Conservation (phyloP, 768 basidiomycete genomes). For the Suillus spraguei region DNA sequence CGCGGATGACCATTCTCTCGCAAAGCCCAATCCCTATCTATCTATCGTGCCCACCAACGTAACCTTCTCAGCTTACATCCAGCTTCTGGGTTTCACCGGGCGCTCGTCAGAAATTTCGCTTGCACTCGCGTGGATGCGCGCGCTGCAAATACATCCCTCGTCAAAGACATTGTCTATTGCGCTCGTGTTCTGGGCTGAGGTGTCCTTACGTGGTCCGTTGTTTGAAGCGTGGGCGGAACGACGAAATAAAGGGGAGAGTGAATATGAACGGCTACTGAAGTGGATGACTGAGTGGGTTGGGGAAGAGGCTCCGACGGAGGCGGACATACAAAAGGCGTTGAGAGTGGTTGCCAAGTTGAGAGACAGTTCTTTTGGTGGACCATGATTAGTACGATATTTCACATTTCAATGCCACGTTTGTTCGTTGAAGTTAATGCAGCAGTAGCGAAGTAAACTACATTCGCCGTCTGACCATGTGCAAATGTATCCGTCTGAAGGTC, state of each 20-base stretch:
- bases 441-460: too few relatives aligned
- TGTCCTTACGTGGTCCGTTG: constrained; percentile 60
- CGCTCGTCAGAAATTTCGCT: constrained; percentile 64
- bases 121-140: constrained; percentile 74
- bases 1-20: constrained; percentile 1
- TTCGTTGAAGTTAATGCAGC: neutral
- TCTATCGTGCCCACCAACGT: constrained; percentile 51
- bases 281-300: constrained; percentile 69
- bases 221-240: constrained; percentile 48
- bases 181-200: constrained; percentile 73
- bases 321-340: constrained; percentile 36
- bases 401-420: neutral
- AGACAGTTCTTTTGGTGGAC: constrained; percentile 23
- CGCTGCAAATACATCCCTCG: constrained; percentile 54
- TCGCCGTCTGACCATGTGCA: too few relatives aligned
- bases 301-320: constrained; percentile 44
- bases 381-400: constrained; percentile 6
- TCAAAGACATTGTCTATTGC: constrained; percentile 58
- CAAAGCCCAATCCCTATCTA: constrained; percentile 27
- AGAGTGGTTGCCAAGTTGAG: constrained; percentile 31
- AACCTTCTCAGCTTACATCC: constrained; percentile 61
- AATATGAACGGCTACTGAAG: constrained; percentile 46
- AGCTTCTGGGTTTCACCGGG: constrained; percentile 54
- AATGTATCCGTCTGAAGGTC: too few relatives aligned
- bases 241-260: constrained; percentile 34